Percentiles rank a stretch among this genome's conserved stretches.
These are phyloP conservation scores for Hamamelis virginiana DNA, from an alignment of 164 flowering plant genomes.

Conservation along the genomic window DNA sequence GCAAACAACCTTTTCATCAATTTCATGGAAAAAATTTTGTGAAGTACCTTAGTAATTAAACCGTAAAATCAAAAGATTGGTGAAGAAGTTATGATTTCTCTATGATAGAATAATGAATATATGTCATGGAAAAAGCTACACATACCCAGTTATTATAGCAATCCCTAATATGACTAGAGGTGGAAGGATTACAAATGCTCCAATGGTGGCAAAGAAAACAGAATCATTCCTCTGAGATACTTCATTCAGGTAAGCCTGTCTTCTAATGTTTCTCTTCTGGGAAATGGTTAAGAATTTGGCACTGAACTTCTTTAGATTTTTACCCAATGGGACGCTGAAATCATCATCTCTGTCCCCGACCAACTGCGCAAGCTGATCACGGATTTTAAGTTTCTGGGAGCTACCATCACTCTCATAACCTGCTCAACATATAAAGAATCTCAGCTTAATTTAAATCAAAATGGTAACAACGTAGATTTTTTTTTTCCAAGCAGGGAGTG, in stretches of 20 bases:
- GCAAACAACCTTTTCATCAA: no score
- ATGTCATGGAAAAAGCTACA: constrained; percentile 84
- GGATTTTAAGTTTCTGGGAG: constrained; percentile 43
- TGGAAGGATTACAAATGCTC: constrained; percentile 77
- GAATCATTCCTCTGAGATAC: constrained; percentile 90
- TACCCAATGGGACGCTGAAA: constrained; percentile 77
- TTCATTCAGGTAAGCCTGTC: constrained; percentile 77
- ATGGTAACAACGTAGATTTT: no score
- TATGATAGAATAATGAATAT: neutral
- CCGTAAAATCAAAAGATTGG: neutral
- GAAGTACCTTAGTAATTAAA: neutral
- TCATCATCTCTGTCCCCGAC: constrained; percentile 67
- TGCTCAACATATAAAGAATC: constrained; percentile 15
- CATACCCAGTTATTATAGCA: constrained; percentile 84
- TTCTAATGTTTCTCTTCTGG: constrained; percentile 87
- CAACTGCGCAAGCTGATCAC: constrained; percentile 69
- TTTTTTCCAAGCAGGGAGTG: no score
- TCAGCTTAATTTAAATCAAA: neutral
- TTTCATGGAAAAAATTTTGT: neutral
- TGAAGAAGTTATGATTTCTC: neutral
- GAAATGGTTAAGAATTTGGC: constrained; percentile 68
- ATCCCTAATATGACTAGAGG: constrained; percentile 75
- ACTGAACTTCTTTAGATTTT: constrained; percentile 71
- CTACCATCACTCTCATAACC: constrained; percentile 67
- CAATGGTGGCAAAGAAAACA: constrained; percentile 80